Evolutionary conservation across 1,139 yeast species (phyloP), one percentile per base, ranked within the genome.

Genomic region (Candida glucosophila): DNA sequence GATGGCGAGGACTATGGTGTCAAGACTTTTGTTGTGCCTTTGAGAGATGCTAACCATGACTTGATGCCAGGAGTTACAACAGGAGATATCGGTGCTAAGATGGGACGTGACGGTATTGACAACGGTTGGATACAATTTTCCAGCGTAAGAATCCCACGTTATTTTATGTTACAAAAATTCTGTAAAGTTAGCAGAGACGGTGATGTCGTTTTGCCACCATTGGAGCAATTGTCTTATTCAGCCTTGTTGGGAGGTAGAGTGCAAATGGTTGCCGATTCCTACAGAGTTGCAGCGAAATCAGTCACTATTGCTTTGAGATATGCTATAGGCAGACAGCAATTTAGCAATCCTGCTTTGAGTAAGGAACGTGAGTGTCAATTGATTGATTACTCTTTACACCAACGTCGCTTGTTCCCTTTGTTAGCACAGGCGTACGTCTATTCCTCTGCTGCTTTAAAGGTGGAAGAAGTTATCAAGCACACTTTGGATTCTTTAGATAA

Each of bases 51-150:
- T 12, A 52, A 58, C 44, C 68, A 61, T 40, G 55, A 59, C 34
- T 43, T 61, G 35, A 45, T 50, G 52, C 67, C 69, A 22, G 70
- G 70, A 37, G 44, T 63, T 27, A 40, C 58, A 28, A 49, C 60
- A 28, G 70, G 70, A 33, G 70, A 63, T 36, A 62, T 63, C 42
- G 70, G 70, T 33, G 55, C 66, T 32, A 63, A 63, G 47, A 63
- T 63, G 70, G 70, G 70, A 33, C 49, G 69, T 45, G 65, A 62
- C 29, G 70, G 68, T 33, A 61, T 63, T 33, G 69, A 63, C 40
- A 63, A 63, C 39, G 70, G 70, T 33, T 63, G 70, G 69, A 63
- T 63, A 39, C 70, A 63, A 43, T 63, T 57, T 43, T 53, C 67
- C 27, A 44, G 49, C 39, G 70, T 63, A 25, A 48, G 63, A 36